Evolutionary conservation across 805 yeast genomes (phyloP).

Genomic region (Candida maesae): DNA sequence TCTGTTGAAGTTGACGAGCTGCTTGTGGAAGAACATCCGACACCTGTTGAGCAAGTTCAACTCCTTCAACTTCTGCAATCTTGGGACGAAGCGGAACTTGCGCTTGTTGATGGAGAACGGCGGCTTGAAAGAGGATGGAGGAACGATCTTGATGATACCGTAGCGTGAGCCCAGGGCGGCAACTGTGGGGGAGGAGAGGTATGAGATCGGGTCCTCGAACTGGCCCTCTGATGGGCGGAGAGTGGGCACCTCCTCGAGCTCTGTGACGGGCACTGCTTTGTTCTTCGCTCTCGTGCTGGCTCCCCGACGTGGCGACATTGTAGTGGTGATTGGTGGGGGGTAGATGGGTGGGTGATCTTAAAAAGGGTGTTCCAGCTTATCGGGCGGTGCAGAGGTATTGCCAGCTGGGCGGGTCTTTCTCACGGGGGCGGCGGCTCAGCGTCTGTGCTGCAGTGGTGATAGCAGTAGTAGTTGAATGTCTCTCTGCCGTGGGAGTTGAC

Average conservation of each 20-base stretch:
- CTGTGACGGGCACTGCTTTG: background rate
- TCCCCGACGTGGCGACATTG: conserved; percentile 1
- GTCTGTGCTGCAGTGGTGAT: no score
- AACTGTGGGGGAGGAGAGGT: conserved; percentile 49
- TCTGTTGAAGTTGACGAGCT: conserved; percentile 52
- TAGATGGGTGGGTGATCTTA: background rate
- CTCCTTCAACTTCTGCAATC: conserved; percentile 65
- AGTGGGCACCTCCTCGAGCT: conserved; percentile 42
- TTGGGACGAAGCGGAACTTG: conserved; percentile 59
- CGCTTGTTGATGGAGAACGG: conserved; percentile 50
- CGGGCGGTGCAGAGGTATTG: no score
- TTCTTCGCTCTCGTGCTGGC: no score
- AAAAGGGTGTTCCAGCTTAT: background rate
- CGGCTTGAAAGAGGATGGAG: conserved; percentile 51
- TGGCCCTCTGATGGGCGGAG: conserved; percentile 52
- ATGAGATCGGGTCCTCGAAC: conserved; percentile 61
- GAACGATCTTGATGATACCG: conserved; percentile 75
- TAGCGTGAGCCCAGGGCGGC: conserved; percentile 44
- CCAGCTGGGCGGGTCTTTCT: no score
- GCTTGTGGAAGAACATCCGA: conserved; percentile 57
- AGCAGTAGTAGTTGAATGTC: no score
- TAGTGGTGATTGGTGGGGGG: no score
- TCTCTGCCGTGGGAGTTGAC: no score
- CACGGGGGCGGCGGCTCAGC: no score
- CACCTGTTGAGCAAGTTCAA: conserved; percentile 60